Percentiles rank a stretch among this genome's conserved stretches.
Conservation (phyloP, 176 grass and related monocot genomes). For the Phoenix roebelenii region DNA sequence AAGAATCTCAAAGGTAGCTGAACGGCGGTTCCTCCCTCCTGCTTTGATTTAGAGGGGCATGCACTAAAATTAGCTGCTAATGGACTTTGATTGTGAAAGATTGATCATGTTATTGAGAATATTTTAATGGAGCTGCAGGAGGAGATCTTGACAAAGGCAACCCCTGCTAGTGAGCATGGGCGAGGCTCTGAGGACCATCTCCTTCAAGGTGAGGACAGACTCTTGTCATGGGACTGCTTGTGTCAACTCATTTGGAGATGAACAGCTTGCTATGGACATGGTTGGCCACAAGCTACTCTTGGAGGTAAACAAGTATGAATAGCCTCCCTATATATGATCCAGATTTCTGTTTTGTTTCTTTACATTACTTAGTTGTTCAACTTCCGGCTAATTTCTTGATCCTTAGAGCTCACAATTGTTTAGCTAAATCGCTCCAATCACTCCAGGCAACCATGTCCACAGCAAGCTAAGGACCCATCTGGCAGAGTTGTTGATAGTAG, state of each 20-base stretch:
- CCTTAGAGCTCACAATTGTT: no score
- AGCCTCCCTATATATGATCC: no score
- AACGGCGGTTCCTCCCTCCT: conserved; percentile 36
- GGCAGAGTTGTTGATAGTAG: no score
- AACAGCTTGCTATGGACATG: conserved; percentile 92
- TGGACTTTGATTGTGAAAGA: no score
- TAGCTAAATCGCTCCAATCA: no score
- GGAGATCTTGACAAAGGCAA: conserved; percentile 80
- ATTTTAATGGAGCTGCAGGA: conserved; percentile 22
- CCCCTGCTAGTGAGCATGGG: conserved; percentile 81
- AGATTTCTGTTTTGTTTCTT: no score
- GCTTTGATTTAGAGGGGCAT: neutral
- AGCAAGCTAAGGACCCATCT: no score
- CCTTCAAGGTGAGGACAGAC: conserved; percentile 83
- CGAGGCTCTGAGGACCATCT: conserved; percentile 82
- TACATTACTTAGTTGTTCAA: no score
- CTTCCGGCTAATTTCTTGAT: no score
- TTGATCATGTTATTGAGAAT: no score
- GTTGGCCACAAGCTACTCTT: conserved; percentile 89
- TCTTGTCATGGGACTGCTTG: conserved; percentile 83
- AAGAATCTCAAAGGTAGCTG: conserved; percentile 31
- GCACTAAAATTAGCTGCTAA: no score
- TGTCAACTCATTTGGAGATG: conserved; percentile 88
- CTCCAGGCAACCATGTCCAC: no score
- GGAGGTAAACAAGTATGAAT: conserved; percentile 19